Percentiles rank a stretch among this genome's conserved stretches.
These are phyloP conservation scores for Phycomyces nitens DNA, from an alignment of 192 early-diverging fungal species.

Conservation along the genomic window DNA sequence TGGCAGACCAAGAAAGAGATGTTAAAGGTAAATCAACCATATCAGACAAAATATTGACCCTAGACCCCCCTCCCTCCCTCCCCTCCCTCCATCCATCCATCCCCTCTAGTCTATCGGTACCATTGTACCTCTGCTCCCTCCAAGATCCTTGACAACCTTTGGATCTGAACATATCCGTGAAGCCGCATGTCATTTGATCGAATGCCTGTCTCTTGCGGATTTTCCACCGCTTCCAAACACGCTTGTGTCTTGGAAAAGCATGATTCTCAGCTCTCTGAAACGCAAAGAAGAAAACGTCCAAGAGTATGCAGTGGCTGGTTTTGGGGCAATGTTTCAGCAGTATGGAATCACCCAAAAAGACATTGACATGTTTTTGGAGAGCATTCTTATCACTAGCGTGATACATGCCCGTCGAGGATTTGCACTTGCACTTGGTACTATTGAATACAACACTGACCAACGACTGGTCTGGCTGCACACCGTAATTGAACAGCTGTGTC, in stretches of 20 bases:
- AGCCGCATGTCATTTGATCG: slow-evolving; percentile 48
- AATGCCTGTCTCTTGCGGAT: slow-evolving; percentile 40
- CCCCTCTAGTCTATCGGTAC: slow-evolving; percentile 6
- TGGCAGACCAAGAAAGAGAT: slow-evolving; percentile 20
- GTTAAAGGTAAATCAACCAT: slow-evolving; percentile 16
- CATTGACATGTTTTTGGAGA: slow-evolving; percentile 34
- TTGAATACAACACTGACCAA: slow-evolving; percentile 36
- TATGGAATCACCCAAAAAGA: slow-evolving; percentile 42
- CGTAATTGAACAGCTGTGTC: slow-evolving; percentile 15
- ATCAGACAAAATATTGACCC: not conserved
- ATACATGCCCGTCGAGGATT: slow-evolving; percentile 55
- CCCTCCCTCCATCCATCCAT: no score
- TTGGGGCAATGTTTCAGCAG: slow-evolving; percentile 37
- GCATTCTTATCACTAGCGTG: slow-evolving; percentile 33
- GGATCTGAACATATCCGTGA: slow-evolving; percentile 57
- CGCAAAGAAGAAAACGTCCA: slow-evolving; percentile 67
- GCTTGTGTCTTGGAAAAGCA: slow-evolving; percentile 44
- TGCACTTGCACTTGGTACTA: slow-evolving; percentile 58
- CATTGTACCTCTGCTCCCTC: slow-evolving; percentile 38
- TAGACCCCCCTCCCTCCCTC: not conserved
- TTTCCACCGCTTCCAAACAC: slow-evolving; percentile 31
- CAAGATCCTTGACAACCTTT: slow-evolving; percentile 49
- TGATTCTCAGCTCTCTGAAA: slow-evolving; percentile 53
- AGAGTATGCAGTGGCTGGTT: slow-evolving; percentile 43
- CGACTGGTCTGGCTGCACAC: slow-evolving; percentile 20